phyloP scores from a whole-genome alignment of 179 eudicot species.

The Beta macrorhiza region DNA sequence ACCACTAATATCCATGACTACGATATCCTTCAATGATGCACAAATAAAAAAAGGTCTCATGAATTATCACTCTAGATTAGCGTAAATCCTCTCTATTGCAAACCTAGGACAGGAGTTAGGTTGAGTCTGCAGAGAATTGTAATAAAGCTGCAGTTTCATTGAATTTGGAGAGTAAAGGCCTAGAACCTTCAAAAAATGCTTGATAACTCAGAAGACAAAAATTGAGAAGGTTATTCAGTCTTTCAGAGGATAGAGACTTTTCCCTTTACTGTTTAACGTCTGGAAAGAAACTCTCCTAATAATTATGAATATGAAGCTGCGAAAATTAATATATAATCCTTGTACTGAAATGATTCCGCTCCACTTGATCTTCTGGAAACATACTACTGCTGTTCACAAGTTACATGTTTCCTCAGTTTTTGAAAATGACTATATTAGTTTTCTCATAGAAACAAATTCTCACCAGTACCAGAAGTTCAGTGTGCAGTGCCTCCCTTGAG shows the following conservation, averaged over 20 bases:
- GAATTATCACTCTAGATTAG: not conserved
- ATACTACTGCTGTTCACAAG: not conserved
- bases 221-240: slow-evolving; percentile 7
- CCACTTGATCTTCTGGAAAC: not conserved
- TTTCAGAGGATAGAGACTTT: not conserved
- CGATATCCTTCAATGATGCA: not conserved
- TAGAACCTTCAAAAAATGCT: not conserved
- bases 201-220: not conserved
- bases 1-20: not conserved
- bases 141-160: not conserved
- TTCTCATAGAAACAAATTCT: not conserved
- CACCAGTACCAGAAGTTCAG: not conserved
- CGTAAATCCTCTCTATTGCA: not conserved
- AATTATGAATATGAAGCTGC: not conserved
- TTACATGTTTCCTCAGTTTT: not conserved
- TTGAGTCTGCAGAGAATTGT: not conserved
- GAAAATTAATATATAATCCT: not conserved
- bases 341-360: not conserved
- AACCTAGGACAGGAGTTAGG: not conserved
- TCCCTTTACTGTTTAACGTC: not conserved
- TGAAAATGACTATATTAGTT: not conserved
- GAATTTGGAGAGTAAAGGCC: too few relatives aligned
- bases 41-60: not conserved
- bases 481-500: not conserved
- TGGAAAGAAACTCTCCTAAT: too few relatives aligned